Evolutionary conservation across 176 grass and related monocot genomes (phyloP).

Genomic region (Ensete glaucum): DNA sequence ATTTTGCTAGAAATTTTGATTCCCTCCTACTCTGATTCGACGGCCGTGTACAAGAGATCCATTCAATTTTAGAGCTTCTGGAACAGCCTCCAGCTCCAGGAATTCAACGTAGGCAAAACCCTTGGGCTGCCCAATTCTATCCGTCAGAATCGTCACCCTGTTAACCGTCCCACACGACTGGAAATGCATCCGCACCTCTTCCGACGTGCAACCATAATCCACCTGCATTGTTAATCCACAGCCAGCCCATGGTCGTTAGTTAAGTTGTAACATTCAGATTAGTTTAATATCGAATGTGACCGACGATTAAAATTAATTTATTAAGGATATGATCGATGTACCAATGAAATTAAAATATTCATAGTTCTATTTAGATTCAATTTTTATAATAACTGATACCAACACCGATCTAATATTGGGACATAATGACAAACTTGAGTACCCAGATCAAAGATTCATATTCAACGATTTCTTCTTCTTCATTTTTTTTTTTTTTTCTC

Average conservation of each 20-base stretch:
- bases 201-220: conserved; percentile 32
- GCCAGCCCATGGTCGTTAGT: too few species aligned
- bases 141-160: conserved; percentile 30
- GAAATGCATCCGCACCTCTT: conserved; percentile 36
- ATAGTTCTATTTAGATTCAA: neutral
- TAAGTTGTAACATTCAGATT: too few species aligned
- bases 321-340: neutral
- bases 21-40: conserved; percentile 25
- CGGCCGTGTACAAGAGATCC: conserved; percentile 30
- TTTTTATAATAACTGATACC: neutral
- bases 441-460: too few species aligned
- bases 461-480: too few species aligned
- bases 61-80: conserved; percentile 20
- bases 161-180: conserved; percentile 29
- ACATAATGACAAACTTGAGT: too few species aligned
- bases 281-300: too few species aligned
- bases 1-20: neutral
- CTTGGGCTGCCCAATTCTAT: conserved; percentile 32
- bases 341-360: too few species aligned
- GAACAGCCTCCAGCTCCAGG: conserved; percentile 26
- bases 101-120: conserved; percentile 38
- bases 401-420: too few species aligned
- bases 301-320: neutral
- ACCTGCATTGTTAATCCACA: conserved; percentile 1
- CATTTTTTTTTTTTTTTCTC: too few species aligned